phyloP scores from a whole-genome alignment of 441 rosid species.

The Flueggea neowawraea region DNA sequence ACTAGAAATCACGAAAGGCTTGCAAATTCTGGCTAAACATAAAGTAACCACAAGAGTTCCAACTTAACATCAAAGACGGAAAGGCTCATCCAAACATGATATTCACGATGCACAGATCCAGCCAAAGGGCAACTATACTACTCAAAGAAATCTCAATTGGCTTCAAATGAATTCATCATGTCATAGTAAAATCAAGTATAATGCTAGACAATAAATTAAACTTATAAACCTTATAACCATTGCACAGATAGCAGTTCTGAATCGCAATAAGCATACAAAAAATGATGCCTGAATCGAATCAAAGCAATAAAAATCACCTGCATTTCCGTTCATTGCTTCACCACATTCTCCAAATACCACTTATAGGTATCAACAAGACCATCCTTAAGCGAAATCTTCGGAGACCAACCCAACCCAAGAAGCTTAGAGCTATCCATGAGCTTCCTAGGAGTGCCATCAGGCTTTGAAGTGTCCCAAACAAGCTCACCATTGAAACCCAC shows the following conservation, averaged over 20 bases:
- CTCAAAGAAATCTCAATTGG: not conserved
- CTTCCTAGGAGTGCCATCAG: slow-evolving; percentile 95
- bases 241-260: not conserved
- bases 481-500: slow-evolving; percentile 85
- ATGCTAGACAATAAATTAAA: not conserved
- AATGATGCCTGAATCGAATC: not conserved
- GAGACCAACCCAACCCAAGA: slow-evolving; percentile 70
- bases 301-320: slow-evolving; percentile 4
- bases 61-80: too few species aligned
- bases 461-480: slow-evolving; percentile 82
- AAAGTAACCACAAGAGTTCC: too few species aligned
- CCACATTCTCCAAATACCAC: slow-evolving; percentile 83
- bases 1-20: too few species aligned
- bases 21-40: too few species aligned
- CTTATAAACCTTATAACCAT: not conserved
- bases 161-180: not conserved
- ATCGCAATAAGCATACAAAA: not conserved
- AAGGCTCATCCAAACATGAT: too few species aligned
- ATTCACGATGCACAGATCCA: too few species aligned
- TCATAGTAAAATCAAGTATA: not conserved
- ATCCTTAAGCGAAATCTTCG: slow-evolving; percentile 66
- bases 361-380: slow-evolving; percentile 86
- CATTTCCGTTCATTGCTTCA: slow-evolving; percentile 5
- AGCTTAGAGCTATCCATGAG: slow-evolving; percentile 94
- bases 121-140: too few species aligned